Base-by-base conservation (phyloP, 108 stramenopile genomes). In the Epipyxis sp. region DNA sequence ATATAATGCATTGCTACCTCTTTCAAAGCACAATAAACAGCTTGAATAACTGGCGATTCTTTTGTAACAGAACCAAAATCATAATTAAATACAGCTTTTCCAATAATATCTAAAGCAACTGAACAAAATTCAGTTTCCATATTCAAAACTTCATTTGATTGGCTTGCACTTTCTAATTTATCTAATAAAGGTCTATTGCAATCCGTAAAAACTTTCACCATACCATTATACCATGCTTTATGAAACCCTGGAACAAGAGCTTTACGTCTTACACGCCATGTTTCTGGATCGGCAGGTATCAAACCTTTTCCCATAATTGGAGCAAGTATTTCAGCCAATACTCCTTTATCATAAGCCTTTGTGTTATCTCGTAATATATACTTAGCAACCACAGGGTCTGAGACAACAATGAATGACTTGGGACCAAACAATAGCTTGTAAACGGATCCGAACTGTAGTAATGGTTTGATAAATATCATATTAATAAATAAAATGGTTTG, bases 351-450 rank as follows among this genome's bases (percentile, higher is more conserved):
- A 79, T 95, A 97, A 16, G 83, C 80, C 37, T 78, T 83, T 77
- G 92, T 91, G 65, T 91, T 94, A 77, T 94, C 93, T 1, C 90
- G 71, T 40, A 97, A 78, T 2, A 97, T 80, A 79, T 95, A 93
- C 45, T 83, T 86, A 0, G 91, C 91, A 83, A 94, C 92, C 1
- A 93, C 88, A 1, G 93, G 93, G 83, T 97, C 96, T 6, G 88
- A 88, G 41, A 97, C 87, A 62, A 97, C 96, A 65, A 95, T 80
- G 83, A 97, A 97, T 13, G 90, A 91, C 84, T 97, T 97, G 44
- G 96, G 96, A 25, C 96, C 93, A 69, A 97, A 97, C 84, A 94
- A 94, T 1, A 97, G 83, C 84, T 97, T 97, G 91, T 95, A 97
- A 1, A 93, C 92, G 40, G 84, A 79, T 2, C 92, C 93, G 65